Evolutionary conservation across 768 basidiomycete genomes (phyloP).

Genomic region (Hysterangium stoloniferum): DNA sequence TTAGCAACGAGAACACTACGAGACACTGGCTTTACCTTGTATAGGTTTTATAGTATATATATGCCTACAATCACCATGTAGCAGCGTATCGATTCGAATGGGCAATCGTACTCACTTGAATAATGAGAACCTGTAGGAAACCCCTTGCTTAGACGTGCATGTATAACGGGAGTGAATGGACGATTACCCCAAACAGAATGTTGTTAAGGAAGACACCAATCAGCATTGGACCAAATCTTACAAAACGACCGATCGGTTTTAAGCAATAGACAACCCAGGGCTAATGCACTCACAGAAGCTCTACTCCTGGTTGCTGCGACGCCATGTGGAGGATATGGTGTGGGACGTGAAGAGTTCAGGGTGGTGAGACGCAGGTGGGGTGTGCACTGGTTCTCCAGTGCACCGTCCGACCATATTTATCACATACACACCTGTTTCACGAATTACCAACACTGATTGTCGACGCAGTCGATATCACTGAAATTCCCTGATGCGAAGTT

Average conservation of each 20-base stretch:
- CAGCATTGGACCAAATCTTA: constrained; percentile 14
- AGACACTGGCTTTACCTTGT: background rate
- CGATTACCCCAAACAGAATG: constrained; percentile 18
- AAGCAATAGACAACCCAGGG: background rate
- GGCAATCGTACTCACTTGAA: background rate
- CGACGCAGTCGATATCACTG: no score
- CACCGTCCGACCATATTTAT: no score
- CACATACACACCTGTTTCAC: no score
- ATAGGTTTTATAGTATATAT: background rate
- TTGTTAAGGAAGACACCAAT: constrained; percentile 19
- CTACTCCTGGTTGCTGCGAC: background rate
- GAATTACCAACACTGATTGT: no score
- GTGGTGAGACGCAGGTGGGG: no score
- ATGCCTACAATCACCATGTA: background rate
- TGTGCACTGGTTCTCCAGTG: no score
- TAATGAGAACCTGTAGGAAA: background rate
- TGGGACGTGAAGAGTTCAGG: no score
- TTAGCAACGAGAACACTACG: background rate
- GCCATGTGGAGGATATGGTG: no score
- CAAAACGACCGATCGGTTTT: constrained; percentile 9
- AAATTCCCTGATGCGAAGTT: no score
- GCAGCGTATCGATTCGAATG: background rate
- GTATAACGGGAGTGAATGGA: no score
- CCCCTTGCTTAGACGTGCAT: no score
- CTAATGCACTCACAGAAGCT: background rate